Evolutionary conservation across 192 early-diverging fungal species (phyloP).

Genomic region (Coemansia sp.): DNA sequence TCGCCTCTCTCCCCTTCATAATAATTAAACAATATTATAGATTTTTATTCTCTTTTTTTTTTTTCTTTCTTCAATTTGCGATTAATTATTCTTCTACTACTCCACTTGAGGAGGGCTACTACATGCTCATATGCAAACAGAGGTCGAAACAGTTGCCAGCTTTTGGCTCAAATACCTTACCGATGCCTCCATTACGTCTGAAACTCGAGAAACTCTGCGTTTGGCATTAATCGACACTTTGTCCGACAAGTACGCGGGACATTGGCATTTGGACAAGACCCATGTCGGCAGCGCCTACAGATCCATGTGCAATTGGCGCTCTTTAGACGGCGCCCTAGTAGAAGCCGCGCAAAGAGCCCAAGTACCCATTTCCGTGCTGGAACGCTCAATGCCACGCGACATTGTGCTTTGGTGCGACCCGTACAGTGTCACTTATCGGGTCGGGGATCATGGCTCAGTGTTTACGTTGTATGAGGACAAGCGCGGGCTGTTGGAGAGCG

Average conservation of each 20-base stretch:
- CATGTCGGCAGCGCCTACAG: conserved; percentile 74
- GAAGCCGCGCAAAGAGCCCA: conserved; percentile 58
- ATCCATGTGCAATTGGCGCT: conserved; percentile 72
- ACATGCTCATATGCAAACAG: conserved; percentile 53
- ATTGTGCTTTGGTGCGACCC: conserved; percentile 76
- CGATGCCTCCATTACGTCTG: conserved; percentile 24
- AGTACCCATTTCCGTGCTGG: conserved; percentile 55
- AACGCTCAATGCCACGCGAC: conserved; percentile 65
- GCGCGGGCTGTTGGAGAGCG: conserved; percentile 41
- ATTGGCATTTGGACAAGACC: conserved; percentile 73
- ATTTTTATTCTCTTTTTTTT: conserved; percentile 3
- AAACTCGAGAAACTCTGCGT: conserved; percentile 36
- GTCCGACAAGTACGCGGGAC: conserved; percentile 62
- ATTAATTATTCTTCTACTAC: background rate
- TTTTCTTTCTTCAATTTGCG: background rate
- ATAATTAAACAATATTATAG: background rate
- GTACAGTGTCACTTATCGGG: conserved; percentile 69
- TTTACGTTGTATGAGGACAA: conserved; percentile 69
- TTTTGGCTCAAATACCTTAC: conserved; percentile 54
- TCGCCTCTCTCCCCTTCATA: background rate
- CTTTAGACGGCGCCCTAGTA: conserved; percentile 64
- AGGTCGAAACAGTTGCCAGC: conserved; percentile 48
- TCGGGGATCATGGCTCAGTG: conserved; percentile 72
- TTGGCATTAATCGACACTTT: conserved; percentile 56
- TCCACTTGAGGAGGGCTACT: background rate